phyloP scores from a whole-genome alignment of 2,329 filamentous ascomycete genomes.

The Beauveria scarabaeidicola region DNA sequence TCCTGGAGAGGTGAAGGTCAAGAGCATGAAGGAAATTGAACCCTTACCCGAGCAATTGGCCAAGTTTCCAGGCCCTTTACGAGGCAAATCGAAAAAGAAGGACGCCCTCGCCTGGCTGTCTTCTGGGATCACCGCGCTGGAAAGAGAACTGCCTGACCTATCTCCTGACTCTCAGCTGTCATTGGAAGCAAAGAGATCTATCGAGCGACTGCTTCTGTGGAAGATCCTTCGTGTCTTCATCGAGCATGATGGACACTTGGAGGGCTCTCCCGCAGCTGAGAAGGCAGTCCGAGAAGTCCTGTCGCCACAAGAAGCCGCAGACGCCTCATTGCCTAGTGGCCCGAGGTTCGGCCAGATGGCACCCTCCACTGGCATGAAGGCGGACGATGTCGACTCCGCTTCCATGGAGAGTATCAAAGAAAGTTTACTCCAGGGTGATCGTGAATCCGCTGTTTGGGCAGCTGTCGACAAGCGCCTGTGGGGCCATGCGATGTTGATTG shows the following conservation, averaged over 20 bases:
- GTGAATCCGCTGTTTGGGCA: slow-evolving; percentile 86
- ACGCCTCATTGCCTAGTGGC: slow-evolving; percentile 18
- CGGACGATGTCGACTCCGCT: slow-evolving; percentile 61
- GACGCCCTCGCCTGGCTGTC: slow-evolving; percentile 76
- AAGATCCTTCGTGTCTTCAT: slow-evolving; percentile 74
- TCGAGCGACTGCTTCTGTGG: slow-evolving; percentile 80
- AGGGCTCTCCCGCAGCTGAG: slow-evolving; percentile 63
- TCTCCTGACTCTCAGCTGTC: slow-evolving; percentile 42
- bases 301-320: slow-evolving; percentile 40
- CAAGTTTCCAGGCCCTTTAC: slow-evolving; percentile 85
- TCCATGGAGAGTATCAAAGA: slow-evolving; percentile 65
- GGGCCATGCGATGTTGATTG: slow-evolving; percentile 92
- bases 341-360: slow-evolving; percentile 19
- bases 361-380: slow-evolving; percentile 31
- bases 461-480: slow-evolving; percentile 89
- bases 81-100: slow-evolving; percentile 91
- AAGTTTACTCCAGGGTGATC: slow-evolving; percentile 68
- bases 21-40: slow-evolving; percentile 63
- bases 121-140: slow-evolving; percentile 64
- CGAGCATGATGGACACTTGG: slow-evolving; percentile 76
- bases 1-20: slow-evolving; percentile 73
- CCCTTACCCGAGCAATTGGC: slow-evolving; percentile 63
- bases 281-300: slow-evolving; percentile 69
- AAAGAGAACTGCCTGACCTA: slow-evolving; percentile 46
- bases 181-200: slow-evolving; percentile 58